phyloP scores from a whole-genome alignment of 257 asterid species.

The Penstemon eatonii region DNA sequence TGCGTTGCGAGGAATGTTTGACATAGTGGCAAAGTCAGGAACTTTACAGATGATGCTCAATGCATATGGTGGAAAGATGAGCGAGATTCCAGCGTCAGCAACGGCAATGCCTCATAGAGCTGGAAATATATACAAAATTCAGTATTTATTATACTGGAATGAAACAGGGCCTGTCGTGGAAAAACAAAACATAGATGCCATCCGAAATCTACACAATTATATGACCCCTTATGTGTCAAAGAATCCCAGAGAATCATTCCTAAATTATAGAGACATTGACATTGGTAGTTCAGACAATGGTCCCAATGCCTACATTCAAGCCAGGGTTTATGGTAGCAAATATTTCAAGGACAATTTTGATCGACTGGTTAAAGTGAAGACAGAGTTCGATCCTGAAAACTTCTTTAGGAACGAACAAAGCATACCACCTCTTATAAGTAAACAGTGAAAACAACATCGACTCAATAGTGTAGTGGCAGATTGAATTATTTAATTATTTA shows the following conservation, averaged over 20 bases:
- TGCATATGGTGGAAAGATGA: constrained; percentile 35
- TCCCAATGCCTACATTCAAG: constrained; percentile 4
- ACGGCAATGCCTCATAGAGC: constrained; percentile 34
- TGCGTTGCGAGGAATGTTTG: constrained; percentile 16
- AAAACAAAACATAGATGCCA: constrained; percentile 5
- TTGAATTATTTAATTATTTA: no score
- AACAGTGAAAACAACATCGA: no score
- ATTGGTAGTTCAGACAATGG: constrained; percentile 26
- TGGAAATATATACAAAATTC: constrained; percentile 30
- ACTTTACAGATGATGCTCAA: constrained; percentile 23
- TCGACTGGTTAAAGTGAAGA: constrained; percentile 29
- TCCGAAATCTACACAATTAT: constrained; percentile 11
- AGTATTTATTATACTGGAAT: constrained; percentile 29
- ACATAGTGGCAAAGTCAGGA: constrained; percentile 16
- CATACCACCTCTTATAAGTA: no score
- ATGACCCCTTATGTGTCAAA: constrained; percentile 21
- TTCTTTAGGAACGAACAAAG: constrained; percentile 27
- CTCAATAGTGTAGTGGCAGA: no score
- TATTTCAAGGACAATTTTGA: constrained; percentile 29
- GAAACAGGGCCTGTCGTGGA: constrained; percentile 21
- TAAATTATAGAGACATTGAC: constrained; percentile 33
- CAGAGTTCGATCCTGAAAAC: constrained; percentile 26
- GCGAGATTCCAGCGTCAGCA: constrained; percentile 7
- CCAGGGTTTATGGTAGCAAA: constrained; percentile 26
- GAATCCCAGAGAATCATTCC: background rate